phyloP scores from a whole-genome alignment of 1,139 yeast species.

The Candida frijolesensis region DNA sequence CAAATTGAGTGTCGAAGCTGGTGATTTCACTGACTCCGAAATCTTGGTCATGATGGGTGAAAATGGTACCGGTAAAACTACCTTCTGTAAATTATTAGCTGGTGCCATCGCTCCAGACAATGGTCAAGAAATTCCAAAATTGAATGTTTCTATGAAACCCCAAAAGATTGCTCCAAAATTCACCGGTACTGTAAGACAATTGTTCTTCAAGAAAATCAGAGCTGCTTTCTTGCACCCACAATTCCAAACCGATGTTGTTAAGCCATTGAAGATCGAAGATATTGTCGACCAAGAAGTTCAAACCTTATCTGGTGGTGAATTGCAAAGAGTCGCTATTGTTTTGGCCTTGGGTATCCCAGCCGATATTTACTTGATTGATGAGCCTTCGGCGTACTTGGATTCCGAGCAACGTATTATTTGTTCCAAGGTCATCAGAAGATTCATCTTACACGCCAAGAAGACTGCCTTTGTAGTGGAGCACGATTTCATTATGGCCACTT shows the following conservation, averaged over 20 bases:
- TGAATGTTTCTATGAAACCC: slow-evolving; percentile 96
- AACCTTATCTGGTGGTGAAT: slow-evolving; percentile 97
- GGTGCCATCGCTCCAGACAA: slow-evolving; percentile 89
- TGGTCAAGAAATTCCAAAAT: slow-evolving; percentile 75
- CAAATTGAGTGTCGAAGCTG: slow-evolving; percentile 75
- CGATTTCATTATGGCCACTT: slow-evolving; percentile 99
- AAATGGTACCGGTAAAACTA: slow-evolving; percentile 98
- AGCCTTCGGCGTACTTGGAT: slow-evolving; percentile 97
- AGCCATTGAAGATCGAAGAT: slow-evolving; percentile 91
- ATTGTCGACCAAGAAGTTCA: slow-evolving; percentile 97
- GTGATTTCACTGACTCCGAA: slow-evolving; percentile 95
- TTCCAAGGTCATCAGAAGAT: slow-evolving; percentile 96
- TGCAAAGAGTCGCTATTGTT: slow-evolving; percentile 98
- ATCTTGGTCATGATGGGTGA: slow-evolving; percentile 99
- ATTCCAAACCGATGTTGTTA: slow-evolving; percentile 96
- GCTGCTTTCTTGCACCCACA: slow-evolving; percentile 94
- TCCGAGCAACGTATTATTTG: slow-evolving; percentile 99
- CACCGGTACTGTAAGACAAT: slow-evolving; percentile 97
- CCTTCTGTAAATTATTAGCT: slow-evolving; percentile 91
- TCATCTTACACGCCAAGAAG: slow-evolving; percentile 92
- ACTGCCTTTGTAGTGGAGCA: slow-evolving; percentile 98
- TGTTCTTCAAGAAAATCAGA: slow-evolving; percentile 94
- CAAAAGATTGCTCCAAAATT: slow-evolving; percentile 98
- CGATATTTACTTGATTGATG: slow-evolving; percentile 94
- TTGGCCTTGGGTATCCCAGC: slow-evolving; percentile 93